Base-by-base conservation (phyloP, 495 filamentous ascomycete genomes). In the Aspergillus affinis region DNA sequence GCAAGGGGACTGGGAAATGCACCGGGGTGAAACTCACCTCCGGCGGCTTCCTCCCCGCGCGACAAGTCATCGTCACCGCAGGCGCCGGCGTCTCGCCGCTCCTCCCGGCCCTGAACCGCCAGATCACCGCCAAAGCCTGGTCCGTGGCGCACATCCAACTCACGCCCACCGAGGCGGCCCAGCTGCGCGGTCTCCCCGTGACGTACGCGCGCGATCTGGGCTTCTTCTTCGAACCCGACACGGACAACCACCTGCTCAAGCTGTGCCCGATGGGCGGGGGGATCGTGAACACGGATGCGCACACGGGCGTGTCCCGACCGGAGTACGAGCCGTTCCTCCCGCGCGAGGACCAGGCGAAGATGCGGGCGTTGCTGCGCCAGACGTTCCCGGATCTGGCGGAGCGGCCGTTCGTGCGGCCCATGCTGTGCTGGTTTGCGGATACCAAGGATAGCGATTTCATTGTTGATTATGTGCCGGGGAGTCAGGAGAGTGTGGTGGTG, bases 171-270 rank as follows among this genome's bases (percentile, higher is more conserved):
- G 84, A 86, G 66, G 79, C 78, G 2, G 75, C 73, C 3, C 58
- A 61, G 15, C 72, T 87, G 6, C 75, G 77, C 9, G 79, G 80
- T 18, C 82, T 85, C 50, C 82, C 84, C 0, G 79, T 84, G 2
- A 81, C 76, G 4, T 82, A 84, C 55, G 77, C 73, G 9, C 76
- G 82, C 12, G 82, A 85, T 66, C 65, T 85, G 17, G 82, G 82
- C 0, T 85, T 85, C 71, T 82, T 84, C 65, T 87, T 85, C 55
- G 82, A 85, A 61, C 82, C 83, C 0, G 82, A 84, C 62, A 77
- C 72, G 1, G 74, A 76, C 63, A 83, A 81, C 0, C 76, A 79
- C 27, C 59, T 84, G 21, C 57, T 84, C 32, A 86, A 86, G 72
- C 62, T 86, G 12, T 83, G 81, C 49, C 79, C 82, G 0, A 74